These are phyloP conservation scores for Forsythia suspensa DNA, from an alignment of 257 asterid species.

Conservation along the genomic window DNA sequence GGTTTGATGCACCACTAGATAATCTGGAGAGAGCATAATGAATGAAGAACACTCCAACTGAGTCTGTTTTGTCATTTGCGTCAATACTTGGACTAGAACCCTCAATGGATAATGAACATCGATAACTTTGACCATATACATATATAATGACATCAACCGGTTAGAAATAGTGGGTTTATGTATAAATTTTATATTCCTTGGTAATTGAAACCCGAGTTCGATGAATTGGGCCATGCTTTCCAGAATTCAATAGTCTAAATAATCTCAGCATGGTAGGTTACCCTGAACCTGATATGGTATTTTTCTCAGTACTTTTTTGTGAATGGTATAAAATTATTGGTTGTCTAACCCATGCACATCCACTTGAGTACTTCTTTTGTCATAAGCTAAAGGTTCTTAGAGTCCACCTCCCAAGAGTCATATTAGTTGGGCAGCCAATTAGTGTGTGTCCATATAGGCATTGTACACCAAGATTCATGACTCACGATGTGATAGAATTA, in stretches of 20 bases:
- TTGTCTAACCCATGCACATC: not conserved
- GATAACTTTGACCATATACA: not conserved
- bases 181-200: not conserved
- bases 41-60: slow-evolving; percentile 1
- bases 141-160: not conserved
- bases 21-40: slow-evolving; percentile 16
- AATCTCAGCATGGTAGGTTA: not conserved
- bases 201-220: slow-evolving; percentile 6
- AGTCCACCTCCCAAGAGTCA: not conserved
- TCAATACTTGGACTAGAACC: slow-evolving; percentile 1
- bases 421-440: not conserved
- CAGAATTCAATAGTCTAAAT: not conserved
- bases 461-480: not conserved
- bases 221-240: not conserved
- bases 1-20: slow-evolving; percentile 11
- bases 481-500: not conserved
- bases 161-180: not conserved
- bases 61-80: slow-evolving; percentile 1
- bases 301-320: not conserved
- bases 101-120: not conserved
- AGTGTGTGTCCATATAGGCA: not conserved
- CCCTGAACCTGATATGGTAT: not conserved
- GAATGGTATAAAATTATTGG: not conserved
- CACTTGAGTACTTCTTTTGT: not conserved
- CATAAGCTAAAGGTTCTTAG: not conserved